phyloP scores from a whole-genome alignment of 352 stramenopile species.

The Globisporangium uncinulatum region DNA sequence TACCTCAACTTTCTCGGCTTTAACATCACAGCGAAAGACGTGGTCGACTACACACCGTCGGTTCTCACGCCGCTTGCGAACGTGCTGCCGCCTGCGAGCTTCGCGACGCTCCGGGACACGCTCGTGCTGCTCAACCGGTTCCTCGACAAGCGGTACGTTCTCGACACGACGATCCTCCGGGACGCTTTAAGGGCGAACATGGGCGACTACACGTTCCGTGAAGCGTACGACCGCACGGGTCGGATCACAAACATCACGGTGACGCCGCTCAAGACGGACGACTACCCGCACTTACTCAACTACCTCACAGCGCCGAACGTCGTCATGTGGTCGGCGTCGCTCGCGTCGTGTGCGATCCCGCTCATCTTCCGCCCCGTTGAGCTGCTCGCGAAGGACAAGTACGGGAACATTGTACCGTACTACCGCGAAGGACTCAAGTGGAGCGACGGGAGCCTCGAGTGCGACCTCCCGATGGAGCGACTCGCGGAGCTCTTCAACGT shows the following conservation, averaged over 20 bases:
- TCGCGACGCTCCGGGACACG: slow-evolving; percentile 35
- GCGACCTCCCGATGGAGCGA: slow-evolving; percentile 95
- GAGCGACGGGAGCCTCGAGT: slow-evolving; percentile 92
- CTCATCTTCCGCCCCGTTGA: slow-evolving; percentile 93
- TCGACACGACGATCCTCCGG: slow-evolving; percentile 64
- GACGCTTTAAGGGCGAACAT: slow-evolving; percentile 85
- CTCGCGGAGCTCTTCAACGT: slow-evolving; percentile 98
- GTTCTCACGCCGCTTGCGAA: slow-evolving; percentile 37
- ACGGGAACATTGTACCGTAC: slow-evolving; percentile 78
- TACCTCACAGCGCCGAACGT: slow-evolving; percentile 98
- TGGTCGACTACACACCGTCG: slow-evolving; percentile 46
- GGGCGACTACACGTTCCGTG: slow-evolving; percentile 97
- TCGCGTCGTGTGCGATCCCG: slow-evolving; percentile 94
- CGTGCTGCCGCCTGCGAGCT: slow-evolving; percentile 40
- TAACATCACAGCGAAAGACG: slow-evolving; percentile 65
- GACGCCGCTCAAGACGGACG: slow-evolving; percentile 84
- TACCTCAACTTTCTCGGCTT: slow-evolving; percentile 54
- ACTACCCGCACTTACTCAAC: slow-evolving; percentile 97
- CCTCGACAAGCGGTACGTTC: slow-evolving; percentile 58
- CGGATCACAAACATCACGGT: slow-evolving; percentile 99
- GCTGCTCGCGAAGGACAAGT: slow-evolving; percentile 92
- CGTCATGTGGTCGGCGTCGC: slow-evolving; percentile 96
- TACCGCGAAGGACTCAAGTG: slow-evolving; percentile 86
- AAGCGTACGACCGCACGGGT: slow-evolving; percentile 97
- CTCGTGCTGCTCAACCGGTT: slow-evolving; percentile 61